These are phyloP conservation scores for Mycena maculata DNA, from an alignment of 768 basidiomycete genomes.

Conservation along the genomic window DNA sequence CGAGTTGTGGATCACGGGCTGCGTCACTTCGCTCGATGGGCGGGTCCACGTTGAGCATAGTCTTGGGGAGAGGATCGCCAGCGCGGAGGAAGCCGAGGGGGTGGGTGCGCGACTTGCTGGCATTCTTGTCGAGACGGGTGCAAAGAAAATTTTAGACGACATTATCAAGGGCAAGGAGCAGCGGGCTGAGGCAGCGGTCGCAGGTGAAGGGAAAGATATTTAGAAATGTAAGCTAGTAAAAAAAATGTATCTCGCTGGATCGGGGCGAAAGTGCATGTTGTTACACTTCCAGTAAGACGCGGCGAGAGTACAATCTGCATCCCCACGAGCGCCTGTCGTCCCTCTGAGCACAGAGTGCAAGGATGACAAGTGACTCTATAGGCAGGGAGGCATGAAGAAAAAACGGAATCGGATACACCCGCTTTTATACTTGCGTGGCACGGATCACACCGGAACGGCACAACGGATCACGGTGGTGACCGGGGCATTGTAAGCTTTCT, in stretches of 20 bases:
- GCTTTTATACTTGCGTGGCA: not conserved
- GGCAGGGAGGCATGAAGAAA: constrained; percentile 60
- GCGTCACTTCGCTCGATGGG: constrained; percentile 90
- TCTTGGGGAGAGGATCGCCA: constrained; percentile 62
- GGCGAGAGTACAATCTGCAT: constrained; percentile 60
- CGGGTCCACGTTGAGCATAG: constrained; percentile 75
- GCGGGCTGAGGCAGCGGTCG: constrained; percentile 56
- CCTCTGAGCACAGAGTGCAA: constrained; percentile 43
- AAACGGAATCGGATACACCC: not conserved
- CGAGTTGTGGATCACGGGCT: constrained; percentile 75
- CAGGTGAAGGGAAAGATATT: not conserved
- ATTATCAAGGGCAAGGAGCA: constrained; percentile 73
- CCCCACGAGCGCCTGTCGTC: constrained; percentile 77
- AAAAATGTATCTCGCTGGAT: constrained; percentile 38
- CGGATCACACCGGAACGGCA: not conserved
- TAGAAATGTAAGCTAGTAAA: not conserved
- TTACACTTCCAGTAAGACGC: constrained; percentile 28
- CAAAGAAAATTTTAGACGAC: constrained; percentile 84
- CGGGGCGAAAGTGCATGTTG: constrained; percentile 30
- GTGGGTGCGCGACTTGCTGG: constrained; percentile 76
- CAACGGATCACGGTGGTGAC: too few species aligned
- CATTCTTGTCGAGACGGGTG: constrained; percentile 75
- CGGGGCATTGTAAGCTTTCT: too few species aligned
- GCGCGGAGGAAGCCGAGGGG: constrained; percentile 67
- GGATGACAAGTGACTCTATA: constrained; percentile 81